A percentile compares a stretch with the other conserved stretches of the same genome.
These are phyloP conservation scores for Tricholoma sp. DNA, from an alignment of 768 basidiomycete species.

Conservation along the genomic window DNA sequence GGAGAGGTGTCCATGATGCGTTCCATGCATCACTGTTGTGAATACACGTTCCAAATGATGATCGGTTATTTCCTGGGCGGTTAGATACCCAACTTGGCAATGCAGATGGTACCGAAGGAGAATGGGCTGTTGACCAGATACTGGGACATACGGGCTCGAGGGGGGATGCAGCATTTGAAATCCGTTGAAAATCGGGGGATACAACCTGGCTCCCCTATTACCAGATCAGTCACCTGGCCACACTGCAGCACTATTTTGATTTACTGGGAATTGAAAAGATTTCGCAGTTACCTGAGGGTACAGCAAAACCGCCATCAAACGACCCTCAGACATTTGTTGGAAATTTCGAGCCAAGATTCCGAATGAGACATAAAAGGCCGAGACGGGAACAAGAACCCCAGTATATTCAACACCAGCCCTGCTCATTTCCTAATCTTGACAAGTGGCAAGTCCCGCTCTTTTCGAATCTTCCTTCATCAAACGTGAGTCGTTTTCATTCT, in stretches of 20 bases:
- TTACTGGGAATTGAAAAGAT: constrained; percentile 17
- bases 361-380: neutral
- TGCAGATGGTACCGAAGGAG: constrained; percentile 8
- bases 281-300: neutral
- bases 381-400: too few relatives aligned
- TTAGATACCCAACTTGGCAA: neutral
- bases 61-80: neutral
- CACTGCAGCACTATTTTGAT: constrained; percentile 24
- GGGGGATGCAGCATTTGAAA: constrained; percentile 17
- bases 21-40: neutral
- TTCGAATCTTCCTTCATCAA: neutral
- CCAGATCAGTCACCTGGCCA: constrained; percentile 17
- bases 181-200: constrained; percentile 26
- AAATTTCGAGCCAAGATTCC: neutral
- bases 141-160: constrained; percentile 16
- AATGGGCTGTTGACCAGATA: constrained; percentile 25
- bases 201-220: constrained; percentile 27
- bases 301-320: neutral
- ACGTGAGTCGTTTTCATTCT: neutral
- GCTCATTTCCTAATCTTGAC: neutral
- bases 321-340: neutral
- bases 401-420: too few relatives aligned
- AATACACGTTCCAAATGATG: neutral
- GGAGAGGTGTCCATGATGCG: neutral
- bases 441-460: neutral